Conservation (phyloP, 805 yeast genomes). For the Ogataea haglerorum region DNA sequence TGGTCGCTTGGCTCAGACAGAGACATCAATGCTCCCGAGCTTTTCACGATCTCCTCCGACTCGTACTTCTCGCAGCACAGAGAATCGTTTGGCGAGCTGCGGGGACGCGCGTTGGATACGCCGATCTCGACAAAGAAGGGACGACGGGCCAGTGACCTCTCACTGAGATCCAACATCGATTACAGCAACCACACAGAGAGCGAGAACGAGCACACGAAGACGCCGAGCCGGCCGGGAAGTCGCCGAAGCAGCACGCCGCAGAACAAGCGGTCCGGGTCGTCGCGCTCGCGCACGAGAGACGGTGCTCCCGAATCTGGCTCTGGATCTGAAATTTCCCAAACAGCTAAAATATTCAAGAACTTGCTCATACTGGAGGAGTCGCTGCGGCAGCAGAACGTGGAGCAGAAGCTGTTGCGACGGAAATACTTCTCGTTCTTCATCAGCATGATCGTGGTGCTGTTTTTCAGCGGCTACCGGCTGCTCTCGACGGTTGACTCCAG, state of each 20-base stretch:
- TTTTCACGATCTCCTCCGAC: slow-evolving; percentile 30
- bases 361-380: slow-evolving; percentile 82
- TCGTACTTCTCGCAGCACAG: slow-evolving; percentile 34
- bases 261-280: slow-evolving; percentile 16
- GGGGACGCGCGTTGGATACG: slow-evolving; percentile 22
- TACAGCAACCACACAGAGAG: slow-evolving; percentile 19
- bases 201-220: slow-evolving; percentile 22
- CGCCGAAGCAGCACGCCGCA: slow-evolving; percentile 18
- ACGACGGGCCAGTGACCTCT: slow-evolving; percentile 28
- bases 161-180: slow-evolving; percentile 23
- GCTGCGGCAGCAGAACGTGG: slow-evolving; percentile 74
- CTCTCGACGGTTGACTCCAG: slow-evolving; percentile 24
- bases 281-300: slow-evolving; percentile 18
- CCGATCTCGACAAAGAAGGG: slow-evolving; percentile 10
- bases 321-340: slow-evolving; percentile 24
- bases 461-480: slow-evolving; percentile 36
- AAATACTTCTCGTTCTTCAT: slow-evolving; percentile 57
- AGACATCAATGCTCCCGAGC: slow-evolving; percentile 12
- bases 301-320: slow-evolving; percentile 4
- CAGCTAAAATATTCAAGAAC: slow-evolving; percentile 77
- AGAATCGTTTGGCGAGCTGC: slow-evolving; percentile 24
- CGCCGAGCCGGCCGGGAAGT: slow-evolving; percentile 18
- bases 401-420: slow-evolving; percentile 62
- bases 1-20: slow-evolving; percentile 28
- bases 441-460: slow-evolving; percentile 38